These are phyloP conservation scores for Boletus rubropictus DNA, from an alignment of 768 basidiomycete genomes.

Conservation along the genomic window DNA sequence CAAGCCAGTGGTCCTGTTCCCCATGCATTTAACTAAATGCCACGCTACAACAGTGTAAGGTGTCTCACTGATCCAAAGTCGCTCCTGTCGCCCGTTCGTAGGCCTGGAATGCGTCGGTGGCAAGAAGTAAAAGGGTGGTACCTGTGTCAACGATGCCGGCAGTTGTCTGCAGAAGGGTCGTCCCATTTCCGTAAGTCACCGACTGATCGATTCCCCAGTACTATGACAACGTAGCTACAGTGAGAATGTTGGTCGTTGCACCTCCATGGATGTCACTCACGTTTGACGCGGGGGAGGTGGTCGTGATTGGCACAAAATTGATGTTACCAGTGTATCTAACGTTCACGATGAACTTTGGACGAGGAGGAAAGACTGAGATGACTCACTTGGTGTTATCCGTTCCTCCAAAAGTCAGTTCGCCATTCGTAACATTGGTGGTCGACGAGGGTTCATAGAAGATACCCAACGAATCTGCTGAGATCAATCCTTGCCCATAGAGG, in stretches of 20 bases:
- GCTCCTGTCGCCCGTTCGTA: conserved; percentile 54
- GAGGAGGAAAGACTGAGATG: neutral
- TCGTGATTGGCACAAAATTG: conserved; percentile 38
- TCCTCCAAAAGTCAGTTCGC: conserved; percentile 52
- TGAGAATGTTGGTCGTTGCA: neutral
- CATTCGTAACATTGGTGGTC: conserved; percentile 34
- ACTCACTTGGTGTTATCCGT: conserved; percentile 42
- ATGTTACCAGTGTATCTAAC: conserved; percentile 32
- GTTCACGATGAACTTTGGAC: neutral
- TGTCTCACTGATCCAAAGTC: conserved; percentile 40
- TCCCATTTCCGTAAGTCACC: conserved; percentile 33
- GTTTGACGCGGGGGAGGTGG: conserved; percentile 39
- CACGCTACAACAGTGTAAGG: neutral
- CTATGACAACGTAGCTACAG: neutral
- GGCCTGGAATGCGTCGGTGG: conserved; percentile 52
- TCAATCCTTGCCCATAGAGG: conserved; percentile 43
- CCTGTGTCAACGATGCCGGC: conserved; percentile 51
- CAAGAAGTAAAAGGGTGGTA: conserved; percentile 50
- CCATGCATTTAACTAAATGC: neutral
- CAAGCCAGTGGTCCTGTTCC: conserved; percentile 45
- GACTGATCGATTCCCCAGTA: conserved; percentile 46
- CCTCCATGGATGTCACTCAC: conserved; percentile 11
- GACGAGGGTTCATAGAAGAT: conserved; percentile 51
- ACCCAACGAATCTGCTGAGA: conserved; percentile 41
- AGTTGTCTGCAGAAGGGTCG: conserved; percentile 31